Conservation (phyloP, 2,329 filamentous ascomycete genomes). For the Fusarium miscanthi region DNA sequence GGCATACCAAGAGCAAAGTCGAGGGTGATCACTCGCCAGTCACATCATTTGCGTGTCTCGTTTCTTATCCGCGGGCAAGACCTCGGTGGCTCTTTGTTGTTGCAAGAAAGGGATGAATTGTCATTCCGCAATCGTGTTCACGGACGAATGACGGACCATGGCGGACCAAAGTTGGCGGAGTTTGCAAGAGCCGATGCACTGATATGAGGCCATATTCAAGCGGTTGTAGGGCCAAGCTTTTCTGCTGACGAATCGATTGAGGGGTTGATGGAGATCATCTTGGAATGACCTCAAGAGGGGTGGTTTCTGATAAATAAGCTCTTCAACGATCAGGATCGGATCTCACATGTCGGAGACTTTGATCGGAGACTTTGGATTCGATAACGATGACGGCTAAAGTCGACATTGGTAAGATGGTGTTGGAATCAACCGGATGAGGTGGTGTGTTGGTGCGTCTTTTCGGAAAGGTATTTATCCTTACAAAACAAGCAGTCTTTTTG, state of each 20-base stretch:
- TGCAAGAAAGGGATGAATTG: neutral
- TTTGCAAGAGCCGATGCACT: slow-evolving; percentile 23
- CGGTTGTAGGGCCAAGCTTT: neutral
- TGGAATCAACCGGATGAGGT: neutral
- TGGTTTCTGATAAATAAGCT: slow-evolving; percentile 2
- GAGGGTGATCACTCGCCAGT: slow-evolving; percentile 1
- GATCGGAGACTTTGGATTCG: neutral
- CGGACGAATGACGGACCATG: slow-evolving; percentile 25
- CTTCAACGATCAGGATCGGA: neutral
- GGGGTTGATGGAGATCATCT: neutral
- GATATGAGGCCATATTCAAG: slow-evolving; percentile 11
- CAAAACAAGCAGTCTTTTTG: neutral
- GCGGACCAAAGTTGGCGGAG: slow-evolving; percentile 15
- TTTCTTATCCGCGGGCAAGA: neutral
- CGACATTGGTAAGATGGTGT: neutral
- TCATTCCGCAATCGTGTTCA: neutral
- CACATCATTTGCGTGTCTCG: neutral
- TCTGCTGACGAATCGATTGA: slow-evolving; percentile 17
- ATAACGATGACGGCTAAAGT: neutral
- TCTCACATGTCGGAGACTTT: slow-evolving; percentile 13
- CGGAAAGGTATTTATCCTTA: neutral
- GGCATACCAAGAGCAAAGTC: neutral
- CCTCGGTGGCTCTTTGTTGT: neutral
- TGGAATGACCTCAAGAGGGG: neutral
- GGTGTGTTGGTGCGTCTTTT: neutral